Evolutionary conservation across 2,329 filamentous ascomycete genomes (phyloP), one percentile per base, ranked within the genome.

Genomic region (Grosmannia huntii): DNA sequence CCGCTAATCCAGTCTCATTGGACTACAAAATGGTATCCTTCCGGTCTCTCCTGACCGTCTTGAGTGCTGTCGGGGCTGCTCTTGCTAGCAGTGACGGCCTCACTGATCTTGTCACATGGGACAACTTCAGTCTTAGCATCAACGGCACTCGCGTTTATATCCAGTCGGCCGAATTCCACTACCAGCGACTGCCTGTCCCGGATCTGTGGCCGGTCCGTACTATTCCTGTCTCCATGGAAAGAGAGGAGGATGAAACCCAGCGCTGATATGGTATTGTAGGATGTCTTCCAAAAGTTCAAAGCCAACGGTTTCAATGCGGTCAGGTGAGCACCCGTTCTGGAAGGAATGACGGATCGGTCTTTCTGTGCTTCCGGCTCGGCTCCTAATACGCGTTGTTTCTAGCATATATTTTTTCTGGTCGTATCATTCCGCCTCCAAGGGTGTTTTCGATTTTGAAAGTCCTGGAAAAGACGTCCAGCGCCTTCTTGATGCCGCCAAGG

Each of bases 271-370:
- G 61, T 62, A 4, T 28, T 31, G 61, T 23, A 66, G 55, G 66
- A 66, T 50, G 51, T 66, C 3, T 86, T 95, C 64, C 85, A 94
- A 65, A 95, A 95, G 71, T 82, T 92, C 69, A 90, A 87, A 69
- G 85, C 87, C 0, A 71, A 90, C 1, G 89, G 89, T 0, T 91
- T 90, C 71, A 92, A 87, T 64, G 80, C 82, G 51, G 85, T 91
- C 61, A 67, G 59, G 61, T 66, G 49, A 62, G 62, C 33, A 7
- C 44, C 19, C 11, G 9, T 46, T 46, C 4, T 11, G 44, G 19
- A 46, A 46, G 44, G 21, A n/a, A 10, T 7, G 19, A 3, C 9
- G n/a, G 44, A 23, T 46, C n/a, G 44, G 9, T 46, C 44, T 23
- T 46, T 46, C 44, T 23, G 19, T n/a, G 21, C 44, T n/a, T 46